A percentile compares a stretch with the other conserved stretches of the same genome.
Conservation (phyloP, 768 basidiomycete species). For the Rickenella mellea region DNA sequence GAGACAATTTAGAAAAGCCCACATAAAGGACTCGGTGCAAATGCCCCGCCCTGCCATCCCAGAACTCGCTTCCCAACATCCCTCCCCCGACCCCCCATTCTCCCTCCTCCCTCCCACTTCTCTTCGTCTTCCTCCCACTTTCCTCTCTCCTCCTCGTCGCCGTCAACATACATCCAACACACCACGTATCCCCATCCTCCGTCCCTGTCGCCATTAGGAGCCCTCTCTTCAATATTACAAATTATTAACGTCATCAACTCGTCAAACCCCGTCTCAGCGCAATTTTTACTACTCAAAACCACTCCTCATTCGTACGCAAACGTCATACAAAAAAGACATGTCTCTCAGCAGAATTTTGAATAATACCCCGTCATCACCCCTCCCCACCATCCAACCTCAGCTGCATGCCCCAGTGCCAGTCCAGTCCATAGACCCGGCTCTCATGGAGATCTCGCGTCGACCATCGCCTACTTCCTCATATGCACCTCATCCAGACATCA, state of each 20-base stretch:
- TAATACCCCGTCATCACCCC: constrained; percentile 41
- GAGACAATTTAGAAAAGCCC: constrained; percentile 1
- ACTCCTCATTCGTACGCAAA: too few relatives aligned
- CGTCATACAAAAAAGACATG: too few relatives aligned
- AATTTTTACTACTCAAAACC: too few relatives aligned
- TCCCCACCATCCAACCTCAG: constrained; percentile 15
- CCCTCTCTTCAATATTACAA: too few relatives aligned
- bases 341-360: constrained; percentile 76
- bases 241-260: too few relatives aligned
- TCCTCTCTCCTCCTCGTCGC: background rate
- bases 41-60: constrained; percentile 1
- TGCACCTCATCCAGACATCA: constrained; percentile 7
- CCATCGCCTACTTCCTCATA: constrained; percentile 16
- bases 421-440: constrained; percentile 11
- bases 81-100: constrained; percentile 7
- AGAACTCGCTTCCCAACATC: constrained; percentile 15
- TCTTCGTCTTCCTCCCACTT: constrained; percentile 2
- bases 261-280: too few relatives aligned
- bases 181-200: background rate
- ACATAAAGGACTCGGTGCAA: constrained; percentile 1
- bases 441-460: constrained; percentile 11
- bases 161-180: constrained; percentile 2
- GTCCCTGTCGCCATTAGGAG: too few relatives aligned
- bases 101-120: constrained; percentile 7
- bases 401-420: constrained; percentile 21